These are phyloP conservation scores for Lentinula guzmanii DNA, from an alignment of 768 basidiomycete genomes.

Conservation along the genomic window DNA sequence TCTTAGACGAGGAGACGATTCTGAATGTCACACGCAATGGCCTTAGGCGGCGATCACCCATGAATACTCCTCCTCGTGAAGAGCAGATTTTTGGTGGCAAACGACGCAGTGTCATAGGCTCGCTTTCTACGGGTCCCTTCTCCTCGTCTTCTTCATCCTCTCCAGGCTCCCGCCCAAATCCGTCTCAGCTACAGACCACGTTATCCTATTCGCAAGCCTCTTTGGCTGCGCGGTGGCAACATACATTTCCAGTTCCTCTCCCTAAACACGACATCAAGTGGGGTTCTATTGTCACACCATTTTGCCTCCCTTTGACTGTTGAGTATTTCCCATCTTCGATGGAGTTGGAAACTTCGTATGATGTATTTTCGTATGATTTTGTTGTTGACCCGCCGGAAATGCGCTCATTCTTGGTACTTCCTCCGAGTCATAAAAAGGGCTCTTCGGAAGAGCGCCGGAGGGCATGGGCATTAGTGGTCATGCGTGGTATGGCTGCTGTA, in stretches of 20 bases:
- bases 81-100: conserved; percentile 46
- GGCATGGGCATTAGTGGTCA: conserved; percentile 72
- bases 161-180: conserved; percentile 47
- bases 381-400: conserved; percentile 81
- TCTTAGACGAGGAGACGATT: conserved; percentile 52
- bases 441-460: conserved; percentile 50
- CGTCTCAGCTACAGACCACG: conserved; percentile 53
- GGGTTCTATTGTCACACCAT: conserved; percentile 79
- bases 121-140: conserved; percentile 26
- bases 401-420: conserved; percentile 80
- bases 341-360: conserved; percentile 72
- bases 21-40: conserved; percentile 33
- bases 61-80: conserved; percentile 67
- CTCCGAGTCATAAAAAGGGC: conserved; percentile 40
- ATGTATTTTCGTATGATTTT: conserved; percentile 84
- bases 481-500: conserved; percentile 92
- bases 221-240: conserved; percentile 88
- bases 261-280: conserved; percentile 90
- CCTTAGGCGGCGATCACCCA: conserved; percentile 52
- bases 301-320: conserved; percentile 85
- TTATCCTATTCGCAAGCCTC: conserved; percentile 61
- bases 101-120: conserved; percentile 38
- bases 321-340: conserved; percentile 78
- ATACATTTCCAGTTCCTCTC: conserved; percentile 66
- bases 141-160: conserved; percentile 45